Evolutionary conservation across 2,329 filamentous ascomycete species (phyloP).

Genomic region (Nakataea oryzae): DNA sequence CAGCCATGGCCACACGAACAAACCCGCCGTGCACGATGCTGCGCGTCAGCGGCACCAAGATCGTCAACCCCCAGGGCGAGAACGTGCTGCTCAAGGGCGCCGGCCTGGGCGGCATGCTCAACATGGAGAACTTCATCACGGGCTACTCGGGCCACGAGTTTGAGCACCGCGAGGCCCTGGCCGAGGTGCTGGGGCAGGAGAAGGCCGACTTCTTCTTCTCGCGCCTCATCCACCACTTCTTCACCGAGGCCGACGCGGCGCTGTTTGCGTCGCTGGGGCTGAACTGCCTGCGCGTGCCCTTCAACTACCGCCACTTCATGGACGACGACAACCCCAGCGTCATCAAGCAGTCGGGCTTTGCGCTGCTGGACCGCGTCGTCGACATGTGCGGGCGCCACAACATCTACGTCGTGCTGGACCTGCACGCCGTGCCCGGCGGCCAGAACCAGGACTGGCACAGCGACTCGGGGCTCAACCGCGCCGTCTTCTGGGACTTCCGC

Average conservation of each 20-base stretch:
- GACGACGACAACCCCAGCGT: slow-evolving; percentile 35
- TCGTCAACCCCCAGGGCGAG: slow-evolving; percentile 33
- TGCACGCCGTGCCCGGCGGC: slow-evolving; percentile 29
- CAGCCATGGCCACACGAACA: background rate
- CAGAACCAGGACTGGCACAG: slow-evolving; percentile 33
- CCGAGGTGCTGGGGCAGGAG: slow-evolving; percentile 37
- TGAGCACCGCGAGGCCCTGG: slow-evolving; percentile 39
- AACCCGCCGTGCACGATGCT: slow-evolving; percentile 21
- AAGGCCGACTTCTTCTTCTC: slow-evolving; percentile 49
- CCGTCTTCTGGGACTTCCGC: slow-evolving; percentile 30
- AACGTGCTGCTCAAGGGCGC: slow-evolving; percentile 27
- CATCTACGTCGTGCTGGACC: slow-evolving; percentile 29
- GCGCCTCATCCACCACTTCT: slow-evolving; percentile 42
- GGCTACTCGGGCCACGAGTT: slow-evolving; percentile 45
- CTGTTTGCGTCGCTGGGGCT: slow-evolving; percentile 43
- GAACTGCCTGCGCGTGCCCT: slow-evolving; percentile 47
- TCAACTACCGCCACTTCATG: slow-evolving; percentile 46
- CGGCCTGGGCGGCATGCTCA: slow-evolving; percentile 8
- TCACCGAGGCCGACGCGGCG: slow-evolving; percentile 40
- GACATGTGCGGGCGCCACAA: slow-evolving; percentile 26
- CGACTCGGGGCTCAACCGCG: slow-evolving; percentile 21
- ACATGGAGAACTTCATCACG: slow-evolving; percentile 42
- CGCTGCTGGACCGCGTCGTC: slow-evolving; percentile 33
- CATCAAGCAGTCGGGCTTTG: slow-evolving; percentile 33
- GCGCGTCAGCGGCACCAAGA: slow-evolving; percentile 27